Percentiles rank a stretch among this genome's conserved stretches.
phyloP scores from a whole-genome alignment of 2,329 filamentous ascomycete species.

The Plenodomus biglobosus region DNA sequence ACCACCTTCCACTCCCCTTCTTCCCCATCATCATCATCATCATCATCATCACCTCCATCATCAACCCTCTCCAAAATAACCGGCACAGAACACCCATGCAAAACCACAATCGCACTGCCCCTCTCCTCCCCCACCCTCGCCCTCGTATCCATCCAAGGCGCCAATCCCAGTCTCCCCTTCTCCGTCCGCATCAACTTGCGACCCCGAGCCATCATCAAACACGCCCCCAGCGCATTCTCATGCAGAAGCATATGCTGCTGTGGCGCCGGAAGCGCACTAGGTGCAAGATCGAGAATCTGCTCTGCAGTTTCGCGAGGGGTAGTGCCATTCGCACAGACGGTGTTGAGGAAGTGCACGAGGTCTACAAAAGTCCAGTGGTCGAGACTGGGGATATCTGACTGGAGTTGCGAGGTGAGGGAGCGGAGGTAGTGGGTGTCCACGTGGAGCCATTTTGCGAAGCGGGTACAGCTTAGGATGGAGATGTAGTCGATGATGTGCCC shows the following conservation, averaged over 20 bases:
- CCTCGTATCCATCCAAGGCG: constrained; percentile 13
- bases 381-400: constrained; percentile 5
- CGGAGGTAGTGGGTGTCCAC: constrained; percentile 8
- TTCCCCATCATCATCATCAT: constrained; percentile 1
- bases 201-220: constrained; percentile 12
- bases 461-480: constrained; percentile 5
- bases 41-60: constrained; percentile 8
- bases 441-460: constrained; percentile 4
- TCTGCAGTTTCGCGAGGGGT: constrained; percentile 9
- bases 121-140: background rate
- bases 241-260: background rate
- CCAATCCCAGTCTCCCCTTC: constrained; percentile 12
- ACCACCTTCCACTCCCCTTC: constrained; percentile 13
- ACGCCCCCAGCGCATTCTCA: background rate
- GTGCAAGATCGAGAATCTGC: constrained; percentile 8
- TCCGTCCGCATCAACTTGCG: constrained; percentile 14
- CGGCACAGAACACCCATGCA: constrained; percentile 21
- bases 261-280: background rate
- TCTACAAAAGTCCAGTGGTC: constrained; percentile 10
- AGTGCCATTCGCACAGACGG: constrained; percentile 6
- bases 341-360: constrained; percentile 13
- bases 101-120: constrained; percentile 12
- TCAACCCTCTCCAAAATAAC: constrained; percentile 14
- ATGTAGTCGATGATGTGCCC: constrained; percentile 16
- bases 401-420: constrained; percentile 3